A percentile compares a stretch with the other conserved stretches of the same genome.
Conservation (phyloP, 352 stramenopile genomes). For the Thalassiosira hispida region DNA sequence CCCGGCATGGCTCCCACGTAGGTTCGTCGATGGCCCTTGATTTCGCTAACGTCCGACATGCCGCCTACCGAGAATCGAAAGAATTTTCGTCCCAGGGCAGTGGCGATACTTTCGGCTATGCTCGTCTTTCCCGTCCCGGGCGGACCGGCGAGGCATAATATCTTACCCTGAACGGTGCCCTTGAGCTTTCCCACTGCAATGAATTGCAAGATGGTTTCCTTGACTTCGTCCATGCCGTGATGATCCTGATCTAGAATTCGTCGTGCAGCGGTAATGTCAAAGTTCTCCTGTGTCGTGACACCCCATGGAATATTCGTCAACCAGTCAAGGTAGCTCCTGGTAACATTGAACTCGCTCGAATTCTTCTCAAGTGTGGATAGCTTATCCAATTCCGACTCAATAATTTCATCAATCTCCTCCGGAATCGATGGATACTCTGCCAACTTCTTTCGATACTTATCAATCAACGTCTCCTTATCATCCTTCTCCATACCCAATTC, state of each 20-base stretch:
- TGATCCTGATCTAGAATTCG: constrained; percentile 96
- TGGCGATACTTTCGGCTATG: constrained; percentile 96
- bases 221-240: constrained; percentile 98
- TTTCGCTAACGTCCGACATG: constrained; percentile 96
- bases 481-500: constrained; percentile 99
- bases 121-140: constrained; percentile 88
- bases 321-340: constrained; percentile 98
- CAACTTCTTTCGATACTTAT: constrained; percentile 93
- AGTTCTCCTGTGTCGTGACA: constrained; percentile 94
- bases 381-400: constrained; percentile 98
- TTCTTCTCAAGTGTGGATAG: constrained; percentile 97
- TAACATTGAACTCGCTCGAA: constrained; percentile 98
- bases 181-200: constrained; percentile 98
- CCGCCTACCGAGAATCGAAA: constrained; percentile 98
- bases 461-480: constrained; percentile 97
- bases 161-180: constrained; percentile 97
- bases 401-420: constrained; percentile 90
- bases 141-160: constrained; percentile 95
- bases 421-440: constrained; percentile 69
- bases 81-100: constrained; percentile 96
- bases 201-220: constrained; percentile 99
- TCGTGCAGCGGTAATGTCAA: constrained; percentile 93
- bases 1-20: constrained; percentile 99
- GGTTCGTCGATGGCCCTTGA: constrained; percentile 98
- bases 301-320: constrained; percentile 97